phyloP scores from a whole-genome alignment of 495 filamentous ascomycete genomes.

The Podospora tetraspora region DNA sequence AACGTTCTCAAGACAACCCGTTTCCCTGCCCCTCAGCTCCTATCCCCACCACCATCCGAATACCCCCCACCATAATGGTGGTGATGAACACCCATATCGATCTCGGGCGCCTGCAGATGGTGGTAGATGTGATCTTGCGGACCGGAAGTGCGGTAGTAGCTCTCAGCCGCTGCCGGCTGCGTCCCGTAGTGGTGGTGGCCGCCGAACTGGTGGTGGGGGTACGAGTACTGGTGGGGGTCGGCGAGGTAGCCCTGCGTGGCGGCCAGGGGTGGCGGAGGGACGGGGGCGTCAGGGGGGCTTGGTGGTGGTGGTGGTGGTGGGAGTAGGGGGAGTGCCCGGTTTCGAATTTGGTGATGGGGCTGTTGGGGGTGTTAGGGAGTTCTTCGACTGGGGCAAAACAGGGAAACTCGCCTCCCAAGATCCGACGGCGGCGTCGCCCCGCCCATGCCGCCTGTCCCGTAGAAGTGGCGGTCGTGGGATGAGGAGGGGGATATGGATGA shows the following conservation, averaged over 20 bases:
- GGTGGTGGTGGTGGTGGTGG: background rate
- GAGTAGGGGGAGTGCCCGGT: background rate
- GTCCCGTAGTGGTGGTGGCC: background rate
- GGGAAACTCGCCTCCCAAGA: background rate
- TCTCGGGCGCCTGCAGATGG: background rate
- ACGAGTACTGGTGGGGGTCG: background rate
- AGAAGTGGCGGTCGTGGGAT: background rate
- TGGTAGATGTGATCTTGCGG: background rate
- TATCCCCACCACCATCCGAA: background rate
- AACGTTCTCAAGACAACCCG: background rate
- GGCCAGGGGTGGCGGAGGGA: background rate
- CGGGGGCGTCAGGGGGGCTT: background rate
- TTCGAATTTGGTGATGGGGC: background rate
- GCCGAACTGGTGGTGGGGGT: background rate
- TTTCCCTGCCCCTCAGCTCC: background rate
- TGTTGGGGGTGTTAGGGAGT: background rate
- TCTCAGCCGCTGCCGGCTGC: background rate
- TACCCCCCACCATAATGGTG: background rate
- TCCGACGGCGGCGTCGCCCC: background rate
- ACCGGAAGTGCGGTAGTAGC: background rate
- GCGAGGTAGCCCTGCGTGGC: background rate
- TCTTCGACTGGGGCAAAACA: too few relatives aligned
- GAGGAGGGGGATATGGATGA: slow-evolving; percentile 2
- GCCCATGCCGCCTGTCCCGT: background rate
- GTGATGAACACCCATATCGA: background rate